A percentile compares a stretch with the other conserved stretches of the same genome.
Conservation (phyloP, 225 moss, liverwort and hornwort genomes). For the Marchantia paleacea region DNA sequence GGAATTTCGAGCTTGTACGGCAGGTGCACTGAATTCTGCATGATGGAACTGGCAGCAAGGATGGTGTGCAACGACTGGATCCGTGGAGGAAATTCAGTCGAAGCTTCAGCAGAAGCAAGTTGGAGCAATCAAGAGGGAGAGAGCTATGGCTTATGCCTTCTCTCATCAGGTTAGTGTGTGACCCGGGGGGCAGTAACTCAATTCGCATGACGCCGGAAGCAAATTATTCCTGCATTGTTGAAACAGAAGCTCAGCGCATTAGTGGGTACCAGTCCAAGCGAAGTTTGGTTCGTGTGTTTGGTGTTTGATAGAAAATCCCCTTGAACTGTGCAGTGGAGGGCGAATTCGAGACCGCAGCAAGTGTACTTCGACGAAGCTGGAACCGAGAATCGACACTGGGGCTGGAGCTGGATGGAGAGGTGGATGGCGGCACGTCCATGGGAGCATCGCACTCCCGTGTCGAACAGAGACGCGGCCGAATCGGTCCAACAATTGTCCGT, state of each 20-base stretch:
- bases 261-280: neutral
- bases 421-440: constrained; percentile 96
- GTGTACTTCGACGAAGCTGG: constrained; percentile 73
- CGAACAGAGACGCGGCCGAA: constrained; percentile 25
- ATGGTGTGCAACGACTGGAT: constrained; percentile 71
- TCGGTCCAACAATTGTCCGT: constrained; percentile 18
- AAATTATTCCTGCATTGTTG: too few species aligned
- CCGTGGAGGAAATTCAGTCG: constrained; percentile 69
- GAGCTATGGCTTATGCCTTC: constrained; percentile 83
- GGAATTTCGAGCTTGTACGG: neutral
- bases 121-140: constrained; percentile 80
- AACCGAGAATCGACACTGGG: constrained; percentile 75
- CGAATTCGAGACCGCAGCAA: constrained; percentile 51
- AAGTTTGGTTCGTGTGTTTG: neutral
- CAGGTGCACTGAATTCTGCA: neutral
- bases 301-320: neutral
- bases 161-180: constrained; percentile 51
- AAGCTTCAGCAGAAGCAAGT: constrained; percentile 78
- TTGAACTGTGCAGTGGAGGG: constrained; percentile 59
- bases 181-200: too few species aligned
- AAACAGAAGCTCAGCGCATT: too few species aligned
- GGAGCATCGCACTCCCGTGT: constrained; percentile 64
- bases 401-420: constrained; percentile 95
- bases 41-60: constrained; percentile 44
- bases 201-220: too few species aligned